These are phyloP conservation scores for Emericellopsis cladophorae DNA, from an alignment of 2,329 filamentous ascomycete species.

Conservation along the genomic window DNA sequence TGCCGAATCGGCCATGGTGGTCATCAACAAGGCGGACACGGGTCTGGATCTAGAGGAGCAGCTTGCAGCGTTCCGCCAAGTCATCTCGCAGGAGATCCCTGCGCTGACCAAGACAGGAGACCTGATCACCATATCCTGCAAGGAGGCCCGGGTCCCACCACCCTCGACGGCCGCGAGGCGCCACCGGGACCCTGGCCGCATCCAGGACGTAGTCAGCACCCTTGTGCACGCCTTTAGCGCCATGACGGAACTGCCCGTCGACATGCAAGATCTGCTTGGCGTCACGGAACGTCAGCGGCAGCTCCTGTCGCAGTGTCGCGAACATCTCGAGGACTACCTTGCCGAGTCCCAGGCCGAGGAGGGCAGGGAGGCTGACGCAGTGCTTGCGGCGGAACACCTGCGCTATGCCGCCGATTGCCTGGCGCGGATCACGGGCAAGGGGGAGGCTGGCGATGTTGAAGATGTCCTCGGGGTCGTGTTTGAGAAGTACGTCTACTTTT, in stretches of 20 bases:
- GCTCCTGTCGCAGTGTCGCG: constrained; percentile 61
- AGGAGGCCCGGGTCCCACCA: constrained; percentile 28
- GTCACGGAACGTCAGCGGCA: constrained; percentile 83
- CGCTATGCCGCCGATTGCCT: constrained; percentile 68
- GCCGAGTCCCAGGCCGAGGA: constrained; percentile 31
- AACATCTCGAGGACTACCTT: constrained; percentile 63
- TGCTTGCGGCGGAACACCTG: constrained; percentile 80
- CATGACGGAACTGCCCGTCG: constrained; percentile 58
- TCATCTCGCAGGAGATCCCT: constrained; percentile 6
- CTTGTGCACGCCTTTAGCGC: constrained; percentile 55
- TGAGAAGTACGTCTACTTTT: constrained; percentile 60
- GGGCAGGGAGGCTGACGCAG: constrained; percentile 58
- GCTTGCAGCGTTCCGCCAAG: constrained; percentile 22
- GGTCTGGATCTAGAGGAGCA: constrained; percentile 21
- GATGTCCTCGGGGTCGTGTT: constrained; percentile 95
- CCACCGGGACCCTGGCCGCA: constrained; percentile 42
- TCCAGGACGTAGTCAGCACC: constrained; percentile 54
- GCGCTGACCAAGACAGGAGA: constrained; percentile 14
- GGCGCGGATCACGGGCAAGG: constrained; percentile 78
- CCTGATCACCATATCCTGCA: constrained; percentile 56
- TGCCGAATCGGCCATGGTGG: constrained; percentile 36
- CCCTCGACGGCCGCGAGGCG: constrained; percentile 3
- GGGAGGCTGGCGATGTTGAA: constrained; percentile 80
- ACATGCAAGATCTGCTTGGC: constrained; percentile 74
- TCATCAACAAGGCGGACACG: constrained; percentile 51